These are phyloP conservation scores for Claviceps purpurea DNA, from an alignment of 2,329 filamentous ascomycete genomes.

Conservation along the genomic window DNA sequence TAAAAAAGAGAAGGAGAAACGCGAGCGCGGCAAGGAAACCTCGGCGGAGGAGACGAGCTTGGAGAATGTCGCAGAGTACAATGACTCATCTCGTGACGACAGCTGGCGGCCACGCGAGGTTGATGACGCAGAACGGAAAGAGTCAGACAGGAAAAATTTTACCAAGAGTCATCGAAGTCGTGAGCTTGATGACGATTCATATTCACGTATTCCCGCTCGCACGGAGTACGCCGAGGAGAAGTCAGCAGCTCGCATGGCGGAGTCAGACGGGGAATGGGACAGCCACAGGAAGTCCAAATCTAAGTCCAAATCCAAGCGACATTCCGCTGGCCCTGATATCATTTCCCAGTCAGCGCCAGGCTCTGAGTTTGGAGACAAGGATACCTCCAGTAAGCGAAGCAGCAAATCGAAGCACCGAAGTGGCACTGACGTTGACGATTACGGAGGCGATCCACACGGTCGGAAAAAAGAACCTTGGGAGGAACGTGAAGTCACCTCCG, in stretches of 20 bases:
- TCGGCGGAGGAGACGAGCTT: slow-evolving; percentile 13
- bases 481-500: slow-evolving; percentile 35
- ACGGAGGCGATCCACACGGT: slow-evolving; percentile 25
- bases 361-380: slow-evolving; percentile 23
- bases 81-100: slow-evolving; percentile 9
- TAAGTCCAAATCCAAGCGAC: slow-evolving; percentile 24
- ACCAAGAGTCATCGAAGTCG: slow-evolving; percentile 18
- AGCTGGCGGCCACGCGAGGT: slow-evolving; percentile 11
- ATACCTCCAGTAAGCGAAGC: slow-evolving; percentile 24
- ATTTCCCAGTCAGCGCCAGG: slow-evolving; percentile 18
- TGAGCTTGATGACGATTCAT: slow-evolving; percentile 15
- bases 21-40: slow-evolving; percentile 28
- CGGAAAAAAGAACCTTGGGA: slow-evolving; percentile 26
- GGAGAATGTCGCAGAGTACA: slow-evolving; percentile 11
- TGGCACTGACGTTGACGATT: slow-evolving; percentile 17
- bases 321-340: slow-evolving; percentile 17
- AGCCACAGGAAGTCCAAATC: slow-evolving; percentile 19
- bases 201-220: slow-evolving; percentile 15
- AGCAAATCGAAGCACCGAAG: slow-evolving; percentile 27
- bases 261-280: slow-evolving; percentile 23
- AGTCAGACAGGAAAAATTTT: slow-evolving; percentile 12
- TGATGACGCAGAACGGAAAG: slow-evolving; percentile 13
- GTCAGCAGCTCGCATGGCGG: slow-evolving; percentile 5
- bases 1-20: slow-evolving; percentile 23
- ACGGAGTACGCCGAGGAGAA: slow-evolving; percentile 17